Evolutionary conservation across 169 alveolate genomes (phyloP).

Genomic region (Fabrea salina): DNA sequence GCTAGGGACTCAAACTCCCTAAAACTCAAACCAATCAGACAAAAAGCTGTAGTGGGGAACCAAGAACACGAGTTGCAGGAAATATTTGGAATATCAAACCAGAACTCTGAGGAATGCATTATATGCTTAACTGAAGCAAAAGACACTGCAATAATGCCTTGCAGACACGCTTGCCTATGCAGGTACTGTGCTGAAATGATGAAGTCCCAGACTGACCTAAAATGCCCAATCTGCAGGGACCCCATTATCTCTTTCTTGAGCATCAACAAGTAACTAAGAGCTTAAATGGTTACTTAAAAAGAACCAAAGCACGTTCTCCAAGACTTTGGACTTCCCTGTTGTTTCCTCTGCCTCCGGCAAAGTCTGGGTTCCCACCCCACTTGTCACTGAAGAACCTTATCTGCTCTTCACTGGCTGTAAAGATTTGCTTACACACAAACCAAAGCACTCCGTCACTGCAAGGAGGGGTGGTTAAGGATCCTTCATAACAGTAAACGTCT

Average conservation of each 20-base stretch:
- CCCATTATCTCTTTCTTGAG: background rate
- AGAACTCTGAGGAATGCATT: conserved; percentile 40
- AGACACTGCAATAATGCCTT: conserved; percentile 71
- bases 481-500: conserved; percentile 56
- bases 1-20: background rate
- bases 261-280: no score
- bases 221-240: conserved; percentile 12
- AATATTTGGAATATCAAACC: background rate
- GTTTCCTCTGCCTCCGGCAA: conserved; percentile 61
- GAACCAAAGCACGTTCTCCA: no score
- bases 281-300: no score
- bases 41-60: background rate
- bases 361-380: conserved; percentile 40
- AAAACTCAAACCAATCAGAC: background rate
- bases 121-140: conserved; percentile 67
- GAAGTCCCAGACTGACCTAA: background rate
- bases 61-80: conserved; percentile 1
- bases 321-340: conserved; percentile 46
- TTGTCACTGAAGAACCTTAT: conserved; percentile 33
- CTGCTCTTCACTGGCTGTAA: conserved; percentile 39
- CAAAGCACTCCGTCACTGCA: conserved; percentile 66
- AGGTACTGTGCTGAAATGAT: conserved; percentile 59
- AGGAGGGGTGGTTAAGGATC: conserved; percentile 74
- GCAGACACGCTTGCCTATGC: conserved; percentile 81
- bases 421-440: conserved; percentile 43